Base-by-base conservation (phyloP, 768 basidiomycete genomes). In the Gloeopeniophorella convolvens region DNA sequence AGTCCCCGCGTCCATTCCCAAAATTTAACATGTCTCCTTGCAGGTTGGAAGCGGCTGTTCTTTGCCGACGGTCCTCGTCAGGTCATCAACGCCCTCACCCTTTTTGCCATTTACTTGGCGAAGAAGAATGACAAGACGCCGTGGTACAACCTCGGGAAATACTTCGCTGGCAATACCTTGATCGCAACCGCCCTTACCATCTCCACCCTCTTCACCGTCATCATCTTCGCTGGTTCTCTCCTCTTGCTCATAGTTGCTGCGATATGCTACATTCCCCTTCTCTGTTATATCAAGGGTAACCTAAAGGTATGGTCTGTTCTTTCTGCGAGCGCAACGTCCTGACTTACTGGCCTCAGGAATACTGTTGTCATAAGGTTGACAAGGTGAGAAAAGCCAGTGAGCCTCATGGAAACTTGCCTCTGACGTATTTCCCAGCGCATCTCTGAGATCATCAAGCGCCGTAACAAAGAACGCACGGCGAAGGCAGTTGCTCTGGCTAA, bases 321-420 rank as follows among this genome's bases (percentile, higher is more conserved):
- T 35, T 34, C 34, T 47, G 40, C 39, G 27, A 28, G 18, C 37
- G 40, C 12, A 10, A 45, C 27, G 41, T 50, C 24, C 51, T 58
- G 31, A 51, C 34, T 54, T 37, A 21, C 31, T 34, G 11, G 35
- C 18, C 37, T 12, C 56, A 90, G 85, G 95, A 99, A 76, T 97
- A 96, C 70, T 90, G 89, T 67, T 97, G 94, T 65, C 91, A 98
- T 73, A 96, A 97, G 68, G 91, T 97, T 42, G 95, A 99, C 73
- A 97, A 97, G 80, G 89, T 90, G 63, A 48, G 61, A 54, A 26
- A 51, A 21, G 11, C 23, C 10, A n/a, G n/a, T n/a, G n/a, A n/a
- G n/a, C n/a, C n/a, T n/a, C n/a, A n/a, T n/a, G n/a, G n/a, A n/a
- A n/a, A 41, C 16, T 4, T 36, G 10, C n/a, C 48, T n/a, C 48